Percentiles rank a stretch among this genome's conserved stretches.
Conservation (phyloP, 1,284 basidiomycete genomes). For the Acaromyces ingoldii region DNA sequence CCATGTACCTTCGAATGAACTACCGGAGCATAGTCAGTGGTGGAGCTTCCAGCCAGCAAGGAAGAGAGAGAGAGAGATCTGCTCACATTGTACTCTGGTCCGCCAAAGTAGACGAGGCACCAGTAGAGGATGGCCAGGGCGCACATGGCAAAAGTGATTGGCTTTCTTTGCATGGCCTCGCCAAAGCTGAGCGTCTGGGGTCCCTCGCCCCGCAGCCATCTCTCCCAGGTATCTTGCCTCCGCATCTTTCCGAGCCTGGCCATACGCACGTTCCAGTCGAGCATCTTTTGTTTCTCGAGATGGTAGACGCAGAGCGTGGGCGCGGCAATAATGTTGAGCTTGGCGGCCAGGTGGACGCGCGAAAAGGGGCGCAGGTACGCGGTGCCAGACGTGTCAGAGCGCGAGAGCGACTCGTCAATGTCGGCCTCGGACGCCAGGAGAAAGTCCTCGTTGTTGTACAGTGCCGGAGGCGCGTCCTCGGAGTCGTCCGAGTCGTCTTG, state of each 20-base stretch:
- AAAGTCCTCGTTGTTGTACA: conserved; percentile 48
- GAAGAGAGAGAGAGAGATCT: too few species aligned
- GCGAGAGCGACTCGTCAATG: conserved; percentile 46
- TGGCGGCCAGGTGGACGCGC: conserved; percentile 51
- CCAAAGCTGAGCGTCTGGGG: conserved; percentile 23
- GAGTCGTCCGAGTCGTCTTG: conserved; percentile 9
- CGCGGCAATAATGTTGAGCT: conserved; percentile 50
- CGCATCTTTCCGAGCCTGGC: conserved; percentile 17
- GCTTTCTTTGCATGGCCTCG: conserved; percentile 22
- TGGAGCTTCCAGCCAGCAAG: too few species aligned
- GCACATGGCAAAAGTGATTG: conserved; percentile 21
- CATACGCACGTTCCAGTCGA: conserved; percentile 47
- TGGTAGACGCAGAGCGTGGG: conserved; percentile 52
- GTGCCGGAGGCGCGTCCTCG: conserved; percentile 16
- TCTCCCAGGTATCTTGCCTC: conserved; percentile 37
- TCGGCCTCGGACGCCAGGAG: conserved; percentile 52
- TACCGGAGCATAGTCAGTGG: too few species aligned
- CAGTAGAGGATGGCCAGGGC: conserved; percentile 21
- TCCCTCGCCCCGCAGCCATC: conserved; percentile 45
- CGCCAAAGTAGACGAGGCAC: conserved; percentile 18
- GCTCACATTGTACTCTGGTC: conserved; percentile 27
- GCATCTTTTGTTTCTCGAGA: conserved; percentile 30
- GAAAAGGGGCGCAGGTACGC: conserved; percentile 52
- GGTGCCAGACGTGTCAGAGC: conserved; percentile 36
- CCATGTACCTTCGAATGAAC: too few species aligned